These are phyloP conservation scores for Circinella minor DNA, from an alignment of 371 early-diverging fungal species.

Conservation along the genomic window DNA sequence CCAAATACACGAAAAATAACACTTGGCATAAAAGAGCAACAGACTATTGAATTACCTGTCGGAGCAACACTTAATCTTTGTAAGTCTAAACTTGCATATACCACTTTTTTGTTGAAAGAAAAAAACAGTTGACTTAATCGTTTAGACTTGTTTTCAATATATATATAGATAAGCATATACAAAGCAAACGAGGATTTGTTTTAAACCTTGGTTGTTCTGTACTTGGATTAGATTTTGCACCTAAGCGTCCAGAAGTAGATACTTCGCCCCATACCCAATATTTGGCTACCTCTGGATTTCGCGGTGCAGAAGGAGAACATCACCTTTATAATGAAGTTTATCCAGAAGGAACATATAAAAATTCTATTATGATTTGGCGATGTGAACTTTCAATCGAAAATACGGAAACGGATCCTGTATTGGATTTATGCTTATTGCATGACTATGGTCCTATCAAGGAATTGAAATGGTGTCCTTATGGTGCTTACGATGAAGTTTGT, in stretches of 20 bases:
- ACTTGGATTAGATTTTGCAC: constrained; percentile 71
- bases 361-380: constrained; percentile 65
- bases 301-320: constrained; percentile 42
- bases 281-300: constrained; percentile 68
- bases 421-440: constrained; percentile 64
- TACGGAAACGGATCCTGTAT: constrained; percentile 25
- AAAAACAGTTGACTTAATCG: background rate
- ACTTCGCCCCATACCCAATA: constrained; percentile 46
- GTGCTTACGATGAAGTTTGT: constrained; percentile 45
- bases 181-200: constrained; percentile 33
- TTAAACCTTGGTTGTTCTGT: constrained; percentile 65
- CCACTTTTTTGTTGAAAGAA: background rate
- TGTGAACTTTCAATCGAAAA: constrained; percentile 17
- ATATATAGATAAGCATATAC: constrained; percentile 21
- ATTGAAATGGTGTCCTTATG: constrained; percentile 65
- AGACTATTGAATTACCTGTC: constrained; percentile 10
- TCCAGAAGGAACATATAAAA: constrained; percentile 16
- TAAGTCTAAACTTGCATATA: constrained; percentile 6
- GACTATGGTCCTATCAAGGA: constrained; percentile 59
- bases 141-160: background rate
- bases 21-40: constrained; percentile 22
- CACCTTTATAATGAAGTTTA: constrained; percentile 41
- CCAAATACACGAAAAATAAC: constrained; percentile 13
- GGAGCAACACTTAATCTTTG: constrained; percentile 16
- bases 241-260: constrained; percentile 36